A percentile compares a stretch with the other conserved stretches of the same genome.
phyloP scores from a whole-genome alignment of 2,329 filamentous ascomycete species.

The Cytospora schulzeri region DNA sequence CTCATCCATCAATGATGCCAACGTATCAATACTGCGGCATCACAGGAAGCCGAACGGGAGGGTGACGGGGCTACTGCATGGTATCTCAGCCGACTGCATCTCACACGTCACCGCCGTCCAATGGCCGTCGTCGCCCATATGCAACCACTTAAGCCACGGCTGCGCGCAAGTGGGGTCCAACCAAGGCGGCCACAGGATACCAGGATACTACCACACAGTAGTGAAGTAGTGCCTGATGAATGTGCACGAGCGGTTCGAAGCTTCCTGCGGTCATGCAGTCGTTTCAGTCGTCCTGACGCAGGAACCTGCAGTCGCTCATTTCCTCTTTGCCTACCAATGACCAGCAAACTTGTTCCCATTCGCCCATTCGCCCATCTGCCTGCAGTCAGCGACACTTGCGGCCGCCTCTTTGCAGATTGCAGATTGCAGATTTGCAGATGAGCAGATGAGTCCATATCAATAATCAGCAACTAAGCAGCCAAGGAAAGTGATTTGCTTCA shows the following conservation, averaged over 20 bases:
- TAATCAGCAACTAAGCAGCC: neutral
- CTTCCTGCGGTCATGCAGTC: slow-evolving; percentile 2
- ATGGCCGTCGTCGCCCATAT: slow-evolving; percentile 19
- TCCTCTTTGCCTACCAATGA: slow-evolving; percentile 20
- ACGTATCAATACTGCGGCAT: neutral
- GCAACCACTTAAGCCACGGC: slow-evolving; percentile 27
- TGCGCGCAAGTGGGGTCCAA: slow-evolving; percentile 20
- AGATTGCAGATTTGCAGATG: neutral
- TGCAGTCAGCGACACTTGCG: slow-evolving; percentile 8
- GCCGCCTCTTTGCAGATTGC: neutral
- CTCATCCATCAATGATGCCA: neutral
- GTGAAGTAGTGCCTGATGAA: too few relatives aligned
- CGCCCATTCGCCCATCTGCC: slow-evolving; percentile 5
- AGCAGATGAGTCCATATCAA: neutral
- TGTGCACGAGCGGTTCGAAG: slow-evolving; percentile 8
- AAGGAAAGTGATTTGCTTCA: neutral
- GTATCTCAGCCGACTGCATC: slow-evolving; percentile 18
- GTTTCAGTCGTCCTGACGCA: slow-evolving; percentile 17
- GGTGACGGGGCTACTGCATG: neutral
- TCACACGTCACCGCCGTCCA: slow-evolving; percentile 26
- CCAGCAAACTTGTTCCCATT: too few relatives aligned
- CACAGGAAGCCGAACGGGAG: neutral
- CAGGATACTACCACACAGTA: neutral
- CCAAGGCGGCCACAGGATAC: neutral
- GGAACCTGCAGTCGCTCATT: slow-evolving; percentile 27